phyloP scores from a whole-genome alignment of 1,284 basidiomycete genomes.

The Puccinia novopanici region DNA sequence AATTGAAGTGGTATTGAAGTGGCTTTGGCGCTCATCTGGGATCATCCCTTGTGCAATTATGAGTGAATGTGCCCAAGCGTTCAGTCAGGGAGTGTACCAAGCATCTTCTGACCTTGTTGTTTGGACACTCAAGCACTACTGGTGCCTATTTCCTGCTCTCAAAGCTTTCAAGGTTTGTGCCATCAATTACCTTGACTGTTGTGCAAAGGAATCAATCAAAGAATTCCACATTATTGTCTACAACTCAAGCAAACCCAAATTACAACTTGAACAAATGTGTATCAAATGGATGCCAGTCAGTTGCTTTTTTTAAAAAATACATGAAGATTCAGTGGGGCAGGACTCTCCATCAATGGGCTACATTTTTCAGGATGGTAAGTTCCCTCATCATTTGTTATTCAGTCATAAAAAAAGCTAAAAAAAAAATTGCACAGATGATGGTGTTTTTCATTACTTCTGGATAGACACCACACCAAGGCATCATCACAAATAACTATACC shows the following conservation, averaged over 20 bases:
- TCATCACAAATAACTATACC: constrained; percentile 10
- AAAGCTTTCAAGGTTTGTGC: neutral
- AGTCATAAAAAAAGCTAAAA: no score
- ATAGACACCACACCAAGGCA: constrained; percentile 9
- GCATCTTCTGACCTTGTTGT: no score
- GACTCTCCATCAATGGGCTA: neutral
- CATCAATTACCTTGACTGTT: neutral
- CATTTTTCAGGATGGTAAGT: neutral
- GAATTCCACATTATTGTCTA: neutral
- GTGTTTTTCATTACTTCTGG: neutral
- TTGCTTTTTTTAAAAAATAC: neutral
- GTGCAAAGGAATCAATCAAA: neutral
- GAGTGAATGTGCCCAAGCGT: neutral
- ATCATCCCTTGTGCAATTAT: neutral
- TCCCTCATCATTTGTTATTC: neutral
- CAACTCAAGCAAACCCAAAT: neutral
- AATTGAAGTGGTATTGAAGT: neutral
- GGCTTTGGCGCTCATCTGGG: neutral
- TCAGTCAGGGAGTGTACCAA: no score
- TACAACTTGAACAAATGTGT: neutral
- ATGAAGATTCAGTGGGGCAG: neutral
- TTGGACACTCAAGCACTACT: neutral
- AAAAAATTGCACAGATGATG: no score
- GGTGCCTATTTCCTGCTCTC: neutral
- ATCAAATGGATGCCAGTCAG: neutral